Base-by-base conservation (phyloP, 2,329 filamentous ascomycete species). In the Penicillium sumatraense region DNA sequence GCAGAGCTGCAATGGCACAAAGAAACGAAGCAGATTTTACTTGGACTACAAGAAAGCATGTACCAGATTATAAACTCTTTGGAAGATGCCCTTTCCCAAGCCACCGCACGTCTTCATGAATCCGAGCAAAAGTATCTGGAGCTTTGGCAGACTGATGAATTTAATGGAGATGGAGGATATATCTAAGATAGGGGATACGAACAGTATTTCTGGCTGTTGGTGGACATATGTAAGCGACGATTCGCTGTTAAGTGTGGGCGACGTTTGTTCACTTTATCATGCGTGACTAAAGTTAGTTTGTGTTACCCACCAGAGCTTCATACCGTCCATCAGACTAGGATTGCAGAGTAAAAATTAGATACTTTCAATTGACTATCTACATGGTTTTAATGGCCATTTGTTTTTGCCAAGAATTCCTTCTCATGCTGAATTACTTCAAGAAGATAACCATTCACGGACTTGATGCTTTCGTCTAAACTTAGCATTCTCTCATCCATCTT, bases 1-100 rank as follows among this genome's bases (percentile, higher is more conserved):
- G 61, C 50, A 13, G 59, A 63, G 49, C 54, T 61, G 21, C 16
- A 61, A 26, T 63, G 44, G 54, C 40, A 61, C 18, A 61, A 63
- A 54, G 59, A 63, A 29, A 59, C 46, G 2, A 59, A 58, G 46
- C 33, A 61, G 36, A 57, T 58, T 23, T 36, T 63, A 13, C 38
- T 61, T 3, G 11, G 55, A 20, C 50, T 63, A 21, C n/a, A 56
- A 48, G 51, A 60, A 40, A n/a, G 23, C 3, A 27, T 63, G 18
- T 50, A 54, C 35, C 13, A 38, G n/a, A 41, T 57, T 26, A 57
- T 57, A 16, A 35, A 27, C 10, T 42, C 24, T 4, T 10, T 63
- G 6, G 58, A 63, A 46, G 58, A 59, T 10, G 23, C 50, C 2
- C 38, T 62, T 14, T 35, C 44, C 6, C n/a, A 16, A 21, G 50